Conservation (phyloP, 2,329 filamentous ascomycete genomes). For the Ilyonectria sp. region DNA sequence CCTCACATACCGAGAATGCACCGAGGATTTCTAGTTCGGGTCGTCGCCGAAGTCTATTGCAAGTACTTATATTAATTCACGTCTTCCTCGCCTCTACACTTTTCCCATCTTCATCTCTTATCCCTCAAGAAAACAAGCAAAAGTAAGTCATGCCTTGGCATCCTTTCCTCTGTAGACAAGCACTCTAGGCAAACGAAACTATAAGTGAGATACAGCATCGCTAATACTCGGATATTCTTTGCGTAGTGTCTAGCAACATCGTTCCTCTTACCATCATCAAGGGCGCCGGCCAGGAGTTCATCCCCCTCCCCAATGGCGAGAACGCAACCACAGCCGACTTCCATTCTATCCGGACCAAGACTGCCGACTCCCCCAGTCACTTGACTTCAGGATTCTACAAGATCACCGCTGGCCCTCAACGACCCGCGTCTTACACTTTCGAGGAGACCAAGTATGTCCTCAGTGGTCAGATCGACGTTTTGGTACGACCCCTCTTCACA, state of each 20-base stretch:
- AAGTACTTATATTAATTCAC: slow-evolving; percentile 5
- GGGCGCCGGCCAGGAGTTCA: slow-evolving; percentile 45
- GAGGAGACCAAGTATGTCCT: slow-evolving; percentile 47
- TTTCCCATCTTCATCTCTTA: not conserved
- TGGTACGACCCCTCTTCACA: slow-evolving; percentile 28
- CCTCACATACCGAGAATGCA: slow-evolving; percentile 21
- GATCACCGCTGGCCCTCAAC: slow-evolving; percentile 40
- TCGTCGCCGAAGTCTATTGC: not conserved
- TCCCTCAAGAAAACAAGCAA: slow-evolving; percentile 7
- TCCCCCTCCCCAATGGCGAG: slow-evolving; percentile 42
- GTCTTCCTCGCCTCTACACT: not conserved
- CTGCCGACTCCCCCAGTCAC: slow-evolving; percentile 39
- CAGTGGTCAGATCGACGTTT: slow-evolving; percentile 43
- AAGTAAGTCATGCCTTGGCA: not conserved
- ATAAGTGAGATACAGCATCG: not conserved
- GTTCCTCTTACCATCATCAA: slow-evolving; percentile 47
- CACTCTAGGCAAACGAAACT: not conserved
- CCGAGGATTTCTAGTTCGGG: slow-evolving; percentile 4
- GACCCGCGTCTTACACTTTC: slow-evolving; percentile 43
- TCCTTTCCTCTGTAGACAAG: not conserved
- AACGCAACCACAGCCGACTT: slow-evolving; percentile 47
- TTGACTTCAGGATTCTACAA: slow-evolving; percentile 46
- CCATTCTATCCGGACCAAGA: slow-evolving; percentile 46
- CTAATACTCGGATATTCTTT: not conserved
- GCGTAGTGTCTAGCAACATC: slow-evolving; percentile 38